These are phyloP conservation scores for Arabidopsis suecica DNA, from an alignment of 345 rosid species.

Conservation along the genomic window DNA sequence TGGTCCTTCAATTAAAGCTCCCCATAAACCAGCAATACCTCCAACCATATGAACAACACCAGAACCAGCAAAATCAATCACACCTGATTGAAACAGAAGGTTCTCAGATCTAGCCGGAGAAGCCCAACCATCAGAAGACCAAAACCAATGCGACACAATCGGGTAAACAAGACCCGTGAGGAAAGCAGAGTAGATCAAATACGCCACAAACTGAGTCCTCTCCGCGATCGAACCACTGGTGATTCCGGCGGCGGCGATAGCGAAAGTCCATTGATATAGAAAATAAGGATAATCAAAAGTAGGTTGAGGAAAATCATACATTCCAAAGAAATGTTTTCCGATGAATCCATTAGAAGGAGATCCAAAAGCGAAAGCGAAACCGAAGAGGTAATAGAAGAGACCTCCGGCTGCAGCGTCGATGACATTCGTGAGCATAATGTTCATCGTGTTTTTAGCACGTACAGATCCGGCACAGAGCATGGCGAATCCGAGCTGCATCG, in stretches of 20 bases:
- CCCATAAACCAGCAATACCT: slow-evolving; percentile 55
- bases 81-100: slow-evolving; percentile 45
- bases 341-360: slow-evolving; percentile 46
- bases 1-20: slow-evolving; percentile 55
- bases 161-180: slow-evolving; percentile 71
- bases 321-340: slow-evolving; percentile 44
- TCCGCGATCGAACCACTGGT: slow-evolving; percentile 80
- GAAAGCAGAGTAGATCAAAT: slow-evolving; percentile 65
- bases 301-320: slow-evolving; percentile 35
- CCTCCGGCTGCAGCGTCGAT: slow-evolving; percentile 51
- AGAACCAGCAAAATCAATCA: slow-evolving; percentile 55
- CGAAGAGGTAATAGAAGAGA: slow-evolving; percentile 46
- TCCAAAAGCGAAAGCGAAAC: slow-evolving; percentile 46
- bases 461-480: slow-evolving; percentile 61
- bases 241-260: slow-evolving; percentile 55
- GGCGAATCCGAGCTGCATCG: slow-evolving; percentile 56
- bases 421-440: slow-evolving; percentile 53
- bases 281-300: slow-evolving; percentile 57
- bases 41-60: slow-evolving; percentile 59
- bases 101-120: slow-evolving; percentile 48
- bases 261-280: slow-evolving; percentile 75
- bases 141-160: slow-evolving; percentile 67
- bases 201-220: slow-evolving; percentile 74
- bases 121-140: slow-evolving; percentile 75
- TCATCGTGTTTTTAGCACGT: slow-evolving; percentile 51